Evolutionary conservation across 805 yeast species (phyloP).

Genomic region (Hanseniaspora meyeri): DNA sequence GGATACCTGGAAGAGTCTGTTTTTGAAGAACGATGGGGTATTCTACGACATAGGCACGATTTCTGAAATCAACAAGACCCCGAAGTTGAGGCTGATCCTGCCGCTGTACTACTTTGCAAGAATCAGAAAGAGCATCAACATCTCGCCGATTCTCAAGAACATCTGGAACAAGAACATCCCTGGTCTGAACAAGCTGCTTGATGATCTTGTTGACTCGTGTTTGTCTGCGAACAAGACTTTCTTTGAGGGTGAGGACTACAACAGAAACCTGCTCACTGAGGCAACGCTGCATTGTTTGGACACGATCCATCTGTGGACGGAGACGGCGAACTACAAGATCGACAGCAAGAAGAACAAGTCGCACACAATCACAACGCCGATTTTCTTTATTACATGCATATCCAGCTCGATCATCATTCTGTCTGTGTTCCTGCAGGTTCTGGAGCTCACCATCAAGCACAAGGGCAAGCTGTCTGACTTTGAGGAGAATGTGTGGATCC

Average conservation of each 20-base stretch:
- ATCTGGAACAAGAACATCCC: slow-evolving; percentile 60
- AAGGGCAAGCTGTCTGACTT: slow-evolving; percentile 30
- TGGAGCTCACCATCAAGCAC: slow-evolving; percentile 37
- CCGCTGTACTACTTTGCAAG: slow-evolving; percentile 58
- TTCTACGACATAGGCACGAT: slow-evolving; percentile 24
- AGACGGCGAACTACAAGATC: slow-evolving; percentile 47
- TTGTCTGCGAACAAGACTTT: slow-evolving; percentile 7
- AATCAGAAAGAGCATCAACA: slow-evolving; percentile 48
- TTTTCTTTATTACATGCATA: slow-evolving; percentile 59
- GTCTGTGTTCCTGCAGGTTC: slow-evolving; percentile 46
- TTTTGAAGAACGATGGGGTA: slow-evolving; percentile 51
- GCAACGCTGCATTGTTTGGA: slow-evolving; percentile 46
- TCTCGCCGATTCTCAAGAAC: slow-evolving; percentile 48
- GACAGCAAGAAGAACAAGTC: slow-evolving; percentile 44
- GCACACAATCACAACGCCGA: slow-evolving; percentile 62
- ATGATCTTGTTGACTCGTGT: slow-evolving; percentile 25
- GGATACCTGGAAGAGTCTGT: slow-evolving; percentile 56
- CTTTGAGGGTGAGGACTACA: slow-evolving; percentile 25
- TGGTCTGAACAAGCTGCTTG: slow-evolving; percentile 45
- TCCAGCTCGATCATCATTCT: slow-evolving; percentile 51
- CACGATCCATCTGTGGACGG: slow-evolving; percentile 58
- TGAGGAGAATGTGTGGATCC: slow-evolving; percentile 54
- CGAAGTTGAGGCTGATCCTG: slow-evolving; percentile 50
- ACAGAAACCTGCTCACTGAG: slow-evolving; percentile 55
- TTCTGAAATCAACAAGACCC: slow-evolving; percentile 37